Percentiles rank a stretch among this genome's conserved stretches.
Conservation (phyloP, 257 asterid species). For the Nicotiana tomentosiformis region DNA sequence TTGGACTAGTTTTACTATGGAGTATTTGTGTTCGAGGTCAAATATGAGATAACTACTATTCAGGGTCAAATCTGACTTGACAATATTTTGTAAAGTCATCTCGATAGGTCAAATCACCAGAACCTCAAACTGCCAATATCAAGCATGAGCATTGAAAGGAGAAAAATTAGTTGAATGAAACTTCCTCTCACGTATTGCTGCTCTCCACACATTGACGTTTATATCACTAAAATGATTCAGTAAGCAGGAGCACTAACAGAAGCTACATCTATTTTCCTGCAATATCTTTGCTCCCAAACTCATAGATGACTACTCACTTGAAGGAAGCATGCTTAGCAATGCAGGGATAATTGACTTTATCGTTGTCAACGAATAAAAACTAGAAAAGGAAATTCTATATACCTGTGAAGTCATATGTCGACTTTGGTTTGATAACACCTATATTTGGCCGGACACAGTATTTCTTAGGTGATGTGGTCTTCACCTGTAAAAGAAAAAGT, state of each 20-base stretch:
- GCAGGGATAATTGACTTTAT: not conserved
- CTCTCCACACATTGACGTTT: not conserved
- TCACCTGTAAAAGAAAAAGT: constrained; percentile 50
- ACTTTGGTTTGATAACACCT: constrained; percentile 77
- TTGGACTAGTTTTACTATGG: not conserved
- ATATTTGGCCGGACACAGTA: constrained; percentile 83
- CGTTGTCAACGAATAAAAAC: not conserved
- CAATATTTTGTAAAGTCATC: not conserved
- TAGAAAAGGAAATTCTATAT: constrained; percentile 3
- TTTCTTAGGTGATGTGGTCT: constrained; percentile 90
- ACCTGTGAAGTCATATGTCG: constrained; percentile 75
- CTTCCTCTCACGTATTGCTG: not conserved
- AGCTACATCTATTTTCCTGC: not conserved
- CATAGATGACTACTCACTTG: not conserved
- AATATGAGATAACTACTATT: no score
- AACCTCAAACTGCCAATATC: not conserved
- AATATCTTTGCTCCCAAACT: not conserved
- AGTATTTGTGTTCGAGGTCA: not conserved
- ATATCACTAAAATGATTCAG: not conserved
- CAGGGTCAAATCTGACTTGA: not conserved
- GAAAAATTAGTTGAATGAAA: not conserved
- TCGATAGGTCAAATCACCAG: constrained; percentile 2
- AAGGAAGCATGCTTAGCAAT: not conserved
- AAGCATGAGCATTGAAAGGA: not conserved
- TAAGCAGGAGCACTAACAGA: not conserved